phyloP scores from a whole-genome alignment of 139 green algal genomes.

The Picochlorum costavermella region DNA sequence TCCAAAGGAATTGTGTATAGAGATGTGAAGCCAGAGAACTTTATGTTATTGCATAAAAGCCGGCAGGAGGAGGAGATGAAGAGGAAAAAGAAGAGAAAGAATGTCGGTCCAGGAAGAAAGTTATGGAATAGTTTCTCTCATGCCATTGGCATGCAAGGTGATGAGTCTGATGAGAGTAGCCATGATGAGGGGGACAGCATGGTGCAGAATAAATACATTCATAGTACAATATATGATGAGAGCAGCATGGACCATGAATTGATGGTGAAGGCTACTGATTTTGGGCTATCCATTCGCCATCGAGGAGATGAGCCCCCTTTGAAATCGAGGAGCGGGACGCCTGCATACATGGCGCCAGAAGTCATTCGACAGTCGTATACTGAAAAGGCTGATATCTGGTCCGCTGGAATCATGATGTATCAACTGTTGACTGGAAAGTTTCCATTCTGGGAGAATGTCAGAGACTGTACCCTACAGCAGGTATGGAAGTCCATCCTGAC shows the following conservation, averaged over 20 bases:
- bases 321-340: constrained; percentile 68
- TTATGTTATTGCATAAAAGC: constrained; percentile 66
- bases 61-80: constrained; percentile 1
- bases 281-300: constrained; percentile 81
- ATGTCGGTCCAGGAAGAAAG: background rate
- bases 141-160: background rate
- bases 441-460: constrained; percentile 83
- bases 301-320: constrained; percentile 59
- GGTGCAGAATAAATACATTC: too few species aligned
- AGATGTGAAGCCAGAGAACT: constrained; percentile 84
- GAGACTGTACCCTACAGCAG: constrained; percentile 60
- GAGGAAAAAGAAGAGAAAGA: background rate
- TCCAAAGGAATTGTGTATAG: constrained; percentile 69
- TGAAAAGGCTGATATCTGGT: constrained; percentile 75
- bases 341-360: constrained; percentile 77
- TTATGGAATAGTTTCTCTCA: background rate
- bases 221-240: background rate
- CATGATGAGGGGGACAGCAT: background rate
- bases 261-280: constrained; percentile 78
- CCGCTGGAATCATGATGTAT: constrained; percentile 83
- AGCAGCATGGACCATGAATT: constrained; percentile 20
- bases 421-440: constrained; percentile 83
- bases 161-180: background rate
- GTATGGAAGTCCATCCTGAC: constrained; percentile 77
- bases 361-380: constrained; percentile 79